Conservation (phyloP, 345 rosid genomes). For the Pistacia atlantica region DNA sequence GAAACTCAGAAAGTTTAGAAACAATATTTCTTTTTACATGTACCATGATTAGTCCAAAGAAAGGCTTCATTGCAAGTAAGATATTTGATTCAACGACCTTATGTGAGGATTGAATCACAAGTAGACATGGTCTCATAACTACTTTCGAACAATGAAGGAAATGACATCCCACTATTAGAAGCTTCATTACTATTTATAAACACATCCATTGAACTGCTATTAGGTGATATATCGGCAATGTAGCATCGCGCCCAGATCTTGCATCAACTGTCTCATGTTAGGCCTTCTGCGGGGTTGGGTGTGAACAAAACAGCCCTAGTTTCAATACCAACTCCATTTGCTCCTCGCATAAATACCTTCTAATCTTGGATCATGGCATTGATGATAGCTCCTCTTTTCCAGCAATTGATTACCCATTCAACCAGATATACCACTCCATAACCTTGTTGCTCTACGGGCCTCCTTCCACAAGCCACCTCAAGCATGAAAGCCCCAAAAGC, state of each 20-base stretch:
- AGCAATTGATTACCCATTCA: slow-evolving; percentile 36
- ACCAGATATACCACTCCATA: slow-evolving; percentile 28
- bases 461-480: slow-evolving; percentile 59
- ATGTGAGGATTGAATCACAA: slow-evolving; percentile 27
- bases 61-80: background rate
- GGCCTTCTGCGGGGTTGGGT: slow-evolving; percentile 32
- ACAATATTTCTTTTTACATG: too few species aligned
- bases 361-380: slow-evolving; percentile 33
- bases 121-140: slow-evolving; percentile 25
- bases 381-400: slow-evolving; percentile 29
- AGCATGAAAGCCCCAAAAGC: slow-evolving; percentile 53
- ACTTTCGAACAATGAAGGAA: background rate
- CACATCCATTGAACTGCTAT: background rate
- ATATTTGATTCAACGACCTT: slow-evolving; percentile 21
- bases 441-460: slow-evolving; percentile 24
- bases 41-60: background rate
- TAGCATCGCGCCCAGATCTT: slow-evolving; percentile 34
- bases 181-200: background rate
- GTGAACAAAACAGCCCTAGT: slow-evolving; percentile 38
- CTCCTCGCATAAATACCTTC: slow-evolving; percentile 29
- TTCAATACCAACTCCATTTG: slow-evolving; percentile 41
- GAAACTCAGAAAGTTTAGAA: too few species aligned
- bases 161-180: background rate
- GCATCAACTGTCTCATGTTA: slow-evolving; percentile 34
- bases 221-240: slow-evolving; percentile 13